These are phyloP conservation scores for Primulina eburnea DNA, from an alignment of 257 asterid genomes.

Conservation along the genomic window DNA sequence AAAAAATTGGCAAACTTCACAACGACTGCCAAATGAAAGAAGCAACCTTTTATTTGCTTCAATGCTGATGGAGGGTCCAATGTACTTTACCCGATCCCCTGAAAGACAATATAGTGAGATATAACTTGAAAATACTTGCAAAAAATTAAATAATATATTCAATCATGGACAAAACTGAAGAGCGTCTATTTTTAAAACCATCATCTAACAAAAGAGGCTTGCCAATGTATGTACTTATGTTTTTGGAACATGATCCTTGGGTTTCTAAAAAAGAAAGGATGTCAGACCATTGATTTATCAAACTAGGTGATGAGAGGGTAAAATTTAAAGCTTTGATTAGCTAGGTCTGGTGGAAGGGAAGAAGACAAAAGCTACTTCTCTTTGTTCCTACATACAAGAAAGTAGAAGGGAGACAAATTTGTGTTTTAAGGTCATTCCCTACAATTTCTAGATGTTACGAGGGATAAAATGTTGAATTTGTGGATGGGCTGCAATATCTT, in stretches of 20 bases:
- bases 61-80: slow-evolving; percentile 57
- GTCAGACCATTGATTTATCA: not conserved
- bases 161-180: not conserved
- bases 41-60: slow-evolving; percentile 73
- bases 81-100: slow-evolving; percentile 95
- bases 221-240: slow-evolving; percentile 7
- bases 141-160: slow-evolving; percentile 14
- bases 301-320: too few species aligned
- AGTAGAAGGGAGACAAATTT: not conserved
- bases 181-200: slow-evolving; percentile 9
- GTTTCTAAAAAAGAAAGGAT: not conserved
- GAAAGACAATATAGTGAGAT: slow-evolving; percentile 30
- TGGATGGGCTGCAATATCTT: not conserved
- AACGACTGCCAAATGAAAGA: slow-evolving; percentile 25
- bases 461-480: not conserved
- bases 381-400: not conserved
- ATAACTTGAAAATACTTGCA: slow-evolving; percentile 20
- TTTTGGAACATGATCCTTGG: slow-evolving; percentile 1
- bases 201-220: not conserved
- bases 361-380: not conserved
- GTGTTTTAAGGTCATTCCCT: not conserved
- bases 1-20: not conserved
- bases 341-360: not conserved
- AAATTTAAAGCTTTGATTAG: too few species aligned
- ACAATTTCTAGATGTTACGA: not conserved